Evolutionary conservation across 352 stramenopile genomes (phyloP), one percentile per base, ranked within the genome.

Genomic region (Globisporangium canariense): DNA sequence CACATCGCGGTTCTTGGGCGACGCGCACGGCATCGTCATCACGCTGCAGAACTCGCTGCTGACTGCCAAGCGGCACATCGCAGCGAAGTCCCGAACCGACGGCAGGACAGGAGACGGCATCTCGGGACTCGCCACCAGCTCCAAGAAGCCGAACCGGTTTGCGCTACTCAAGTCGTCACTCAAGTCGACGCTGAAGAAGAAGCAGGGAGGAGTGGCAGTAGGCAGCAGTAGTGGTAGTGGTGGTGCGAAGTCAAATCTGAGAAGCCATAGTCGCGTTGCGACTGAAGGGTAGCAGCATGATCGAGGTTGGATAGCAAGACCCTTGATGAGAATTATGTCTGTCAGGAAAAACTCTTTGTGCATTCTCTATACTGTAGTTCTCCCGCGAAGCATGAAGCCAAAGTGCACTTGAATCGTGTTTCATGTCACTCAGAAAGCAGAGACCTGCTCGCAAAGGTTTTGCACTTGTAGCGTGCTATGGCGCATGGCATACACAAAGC

Each of bases 21-120:
- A 90, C 7, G 80, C 86, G 8, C 94, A 98, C 65, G 92, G 88
- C 13, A 97, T 98, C 56, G 93, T 94, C 0, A 78, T 94, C 32
- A 98, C 92, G 6, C 73, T 98, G 20, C 82, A 90, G 43, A 98
- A 98, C 59, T 97, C 90, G 38, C 66, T 91, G 25, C 50, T 96
- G 25, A 94, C 88, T 10, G 93, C 93, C 1, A 84, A 83, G 28
- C 70, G 82, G 20, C 74, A 72, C 20, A 88, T 97, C 46, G 72
- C 74, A 1, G 70, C 60, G 14, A 83, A 82, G 25, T 53, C 70
- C 16, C 76, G 80, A 22, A 86, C 74, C 10, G 67, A 80, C 28
- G 74, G 78, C 4, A 68, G 64, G 7, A 76, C 73, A 13, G 82
- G 81, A 16, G 84, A 93, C 34, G 84, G 84, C 1, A 78, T 93